Conservation (phyloP, 352 stramenopile species). For the Phytophthora rubi region DNA sequence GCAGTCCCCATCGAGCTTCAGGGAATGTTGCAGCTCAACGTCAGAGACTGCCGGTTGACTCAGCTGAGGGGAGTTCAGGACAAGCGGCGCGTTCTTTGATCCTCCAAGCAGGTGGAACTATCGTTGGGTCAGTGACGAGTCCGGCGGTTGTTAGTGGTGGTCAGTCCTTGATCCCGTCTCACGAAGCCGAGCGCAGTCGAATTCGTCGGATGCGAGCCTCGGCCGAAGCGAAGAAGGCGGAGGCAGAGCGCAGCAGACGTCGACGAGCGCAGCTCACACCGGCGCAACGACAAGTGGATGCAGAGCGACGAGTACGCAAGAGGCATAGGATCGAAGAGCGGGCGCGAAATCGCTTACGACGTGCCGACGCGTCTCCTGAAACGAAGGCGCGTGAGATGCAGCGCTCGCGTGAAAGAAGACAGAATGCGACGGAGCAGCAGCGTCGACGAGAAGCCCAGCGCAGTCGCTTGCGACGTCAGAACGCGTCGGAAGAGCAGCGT, state of each 20-base stretch:
- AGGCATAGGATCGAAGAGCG: conserved; percentile 59
- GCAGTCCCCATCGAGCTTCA: background rate
- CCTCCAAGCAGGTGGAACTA: background rate
- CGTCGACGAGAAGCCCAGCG: conserved; percentile 64
- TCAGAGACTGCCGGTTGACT: background rate
- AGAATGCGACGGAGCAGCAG: conserved; percentile 72
- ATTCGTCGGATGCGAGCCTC: conserved; percentile 56
- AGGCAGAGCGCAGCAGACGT: conserved; percentile 64
- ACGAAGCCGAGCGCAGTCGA: conserved; percentile 70
- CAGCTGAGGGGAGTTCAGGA: background rate
- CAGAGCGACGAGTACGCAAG: conserved; percentile 67
- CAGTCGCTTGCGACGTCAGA: conserved; percentile 59
- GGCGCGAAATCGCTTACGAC: conserved; percentile 52
- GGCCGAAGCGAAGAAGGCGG: conserved; percentile 48
- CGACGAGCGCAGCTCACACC: conserved; percentile 70
- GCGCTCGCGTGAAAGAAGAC: conserved; percentile 63
- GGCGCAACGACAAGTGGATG: conserved; percentile 66
- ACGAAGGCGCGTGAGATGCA: conserved; percentile 58
- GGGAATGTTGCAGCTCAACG: background rate
- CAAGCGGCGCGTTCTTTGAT: background rate
- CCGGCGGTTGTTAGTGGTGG: background rate
- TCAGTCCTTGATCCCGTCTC: conserved; percentile 22
- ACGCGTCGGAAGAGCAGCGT: conserved; percentile 69
- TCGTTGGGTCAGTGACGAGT: background rate
- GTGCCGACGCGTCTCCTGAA: conserved; percentile 52